Conservation (phyloP, 768 basidiomycete genomes). For the Leccinellum luteum region DNA sequence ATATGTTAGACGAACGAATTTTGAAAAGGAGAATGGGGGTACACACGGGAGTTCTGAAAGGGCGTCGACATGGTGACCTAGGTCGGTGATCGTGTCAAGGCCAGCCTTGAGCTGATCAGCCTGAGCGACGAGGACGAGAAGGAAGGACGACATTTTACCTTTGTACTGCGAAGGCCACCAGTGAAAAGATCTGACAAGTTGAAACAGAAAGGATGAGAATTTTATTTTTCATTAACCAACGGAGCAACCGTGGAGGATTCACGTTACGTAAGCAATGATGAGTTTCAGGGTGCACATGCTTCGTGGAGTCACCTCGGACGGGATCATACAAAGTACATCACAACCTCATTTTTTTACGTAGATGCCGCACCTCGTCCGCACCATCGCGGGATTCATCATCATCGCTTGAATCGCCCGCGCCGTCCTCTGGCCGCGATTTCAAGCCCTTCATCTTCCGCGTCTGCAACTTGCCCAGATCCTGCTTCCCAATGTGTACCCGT, state of each 20-base stretch:
- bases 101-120: conserved; percentile 1
- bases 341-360: conserved; percentile 16
- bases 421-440: conserved; percentile 37
- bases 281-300: not conserved
- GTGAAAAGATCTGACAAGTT: not conserved
- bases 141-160: not conserved
- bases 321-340: not conserved
- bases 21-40: not conserved
- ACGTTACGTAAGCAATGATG: conserved; percentile 20
- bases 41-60: conserved; percentile 2
- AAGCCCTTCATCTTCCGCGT: conserved; percentile 97
- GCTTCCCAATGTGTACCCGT: conserved; percentile 82
- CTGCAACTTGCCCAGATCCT: conserved; percentile 85
- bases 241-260: conserved; percentile 5
- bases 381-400: conserved; percentile 1
- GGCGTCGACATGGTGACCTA: conserved; percentile 9
- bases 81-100: not conserved
- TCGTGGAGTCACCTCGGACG: not conserved
- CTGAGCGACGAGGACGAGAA: not conserved
- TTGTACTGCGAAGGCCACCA: conserved; percentile 1
- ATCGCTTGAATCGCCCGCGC: not conserved
- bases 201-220: conserved; percentile 16
- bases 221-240: conserved; percentile 6
- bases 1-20: not conserved
- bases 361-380: conserved; percentile 21